Conservation (phyloP, 2,329 filamentous ascomycete species). For the Sarocladium brachiariae region DNA sequence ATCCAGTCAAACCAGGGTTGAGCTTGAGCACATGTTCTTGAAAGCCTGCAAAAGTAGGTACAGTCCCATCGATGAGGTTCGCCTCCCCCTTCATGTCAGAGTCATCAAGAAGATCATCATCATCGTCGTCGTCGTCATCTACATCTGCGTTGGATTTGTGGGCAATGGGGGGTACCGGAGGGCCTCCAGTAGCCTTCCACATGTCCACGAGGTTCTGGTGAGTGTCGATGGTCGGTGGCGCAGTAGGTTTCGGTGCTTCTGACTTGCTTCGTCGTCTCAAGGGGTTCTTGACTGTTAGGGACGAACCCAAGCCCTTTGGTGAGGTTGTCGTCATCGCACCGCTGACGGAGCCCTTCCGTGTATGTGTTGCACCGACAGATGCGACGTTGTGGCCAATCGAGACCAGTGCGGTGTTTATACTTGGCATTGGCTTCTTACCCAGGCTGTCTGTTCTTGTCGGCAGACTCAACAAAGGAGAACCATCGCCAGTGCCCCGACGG, state of each 20-base stretch:
- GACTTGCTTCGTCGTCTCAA: slow-evolving; percentile 51
- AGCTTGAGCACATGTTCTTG: slow-evolving; percentile 63
- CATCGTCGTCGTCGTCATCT: slow-evolving; percentile 53
- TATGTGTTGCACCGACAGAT: slow-evolving; percentile 49
- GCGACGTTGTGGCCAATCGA: slow-evolving; percentile 49
- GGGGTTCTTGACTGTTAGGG: slow-evolving; percentile 38
- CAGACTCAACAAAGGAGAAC: slow-evolving; percentile 36
- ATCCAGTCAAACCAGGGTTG: slow-evolving; percentile 58
- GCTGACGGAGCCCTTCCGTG: slow-evolving; percentile 55
- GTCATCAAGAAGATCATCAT: slow-evolving; percentile 49
- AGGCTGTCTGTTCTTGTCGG: slow-evolving; percentile 45
- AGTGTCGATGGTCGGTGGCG: slow-evolving; percentile 21
- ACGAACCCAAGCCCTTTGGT: slow-evolving; percentile 37
- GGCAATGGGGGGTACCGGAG: slow-evolving; percentile 40
- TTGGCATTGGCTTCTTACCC: slow-evolving; percentile 44
- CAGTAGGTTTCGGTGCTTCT: slow-evolving; percentile 36
- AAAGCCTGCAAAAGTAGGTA: slow-evolving; percentile 71
- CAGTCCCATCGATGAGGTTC: slow-evolving; percentile 58
- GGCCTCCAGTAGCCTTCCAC: slow-evolving; percentile 47
- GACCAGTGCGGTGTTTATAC: slow-evolving; percentile 51
- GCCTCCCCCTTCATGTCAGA: slow-evolving; percentile 55
- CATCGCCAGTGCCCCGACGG: slow-evolving; percentile 13
- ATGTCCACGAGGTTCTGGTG: slow-evolving; percentile 41
- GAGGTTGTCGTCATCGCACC: slow-evolving; percentile 42
- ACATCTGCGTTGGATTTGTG: slow-evolving; percentile 24